These are phyloP conservation scores for Rhodotorula toruloides DNA, from an alignment of 768 basidiomycete species.

Conservation along the genomic window DNA sequence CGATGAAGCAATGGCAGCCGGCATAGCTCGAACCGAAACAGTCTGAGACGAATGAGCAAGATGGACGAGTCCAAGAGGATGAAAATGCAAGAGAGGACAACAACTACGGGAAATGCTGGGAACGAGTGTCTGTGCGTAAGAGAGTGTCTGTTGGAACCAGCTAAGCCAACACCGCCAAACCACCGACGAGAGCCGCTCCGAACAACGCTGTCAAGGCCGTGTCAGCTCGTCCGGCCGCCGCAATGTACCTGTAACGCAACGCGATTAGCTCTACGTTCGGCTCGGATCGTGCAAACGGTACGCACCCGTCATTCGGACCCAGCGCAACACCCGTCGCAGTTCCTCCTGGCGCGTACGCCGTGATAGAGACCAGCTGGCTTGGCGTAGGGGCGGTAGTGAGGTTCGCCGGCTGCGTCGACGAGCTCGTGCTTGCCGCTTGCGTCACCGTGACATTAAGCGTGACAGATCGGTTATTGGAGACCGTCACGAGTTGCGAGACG, in stretches of 20 bases:
- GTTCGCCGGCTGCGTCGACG: conserved; percentile 5
- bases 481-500: conserved; percentile 3
- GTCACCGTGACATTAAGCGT: conserved; percentile 14
- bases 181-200: neutral
- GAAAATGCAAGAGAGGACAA: neutral
- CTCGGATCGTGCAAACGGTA: rapidly evolving
- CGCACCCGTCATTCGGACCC: conserved; percentile 20
- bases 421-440: neutral
- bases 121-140: neutral
- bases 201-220: neutral
- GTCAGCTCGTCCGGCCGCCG: neutral
- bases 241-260: neutral
- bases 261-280: neutral
- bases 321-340: conserved; percentile 5
- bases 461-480: neutral
- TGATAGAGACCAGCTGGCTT: neutral
- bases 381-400: conserved; percentile 6
- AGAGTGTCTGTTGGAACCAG: neutral
- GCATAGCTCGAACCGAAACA: neutral
- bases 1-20: too few relatives aligned
- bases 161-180: neutral
- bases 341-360: conserved; percentile 16
- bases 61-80: neutral
- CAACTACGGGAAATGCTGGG: neutral
- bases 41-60: neutral